A percentile compares a stretch with the other conserved stretches of the same genome.
Conservation (phyloP, 2,329 filamentous ascomycete genomes). For the Fusarium sterilihyphosum region DNA sequence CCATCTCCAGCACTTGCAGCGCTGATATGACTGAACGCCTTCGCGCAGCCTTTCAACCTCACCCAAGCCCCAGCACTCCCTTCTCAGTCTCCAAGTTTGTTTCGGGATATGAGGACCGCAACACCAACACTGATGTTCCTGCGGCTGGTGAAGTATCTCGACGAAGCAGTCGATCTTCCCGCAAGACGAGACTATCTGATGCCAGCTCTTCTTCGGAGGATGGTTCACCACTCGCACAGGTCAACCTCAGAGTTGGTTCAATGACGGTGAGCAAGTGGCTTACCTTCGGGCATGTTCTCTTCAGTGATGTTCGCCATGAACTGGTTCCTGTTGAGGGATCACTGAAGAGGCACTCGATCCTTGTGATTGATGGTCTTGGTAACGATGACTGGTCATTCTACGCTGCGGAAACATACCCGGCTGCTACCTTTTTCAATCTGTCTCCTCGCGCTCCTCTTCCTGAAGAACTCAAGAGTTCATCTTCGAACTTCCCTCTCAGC, state of each 20-base stretch:
- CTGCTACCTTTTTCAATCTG: slow-evolving; percentile 80
- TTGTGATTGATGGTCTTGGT: slow-evolving; percentile 86
- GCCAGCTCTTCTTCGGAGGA: slow-evolving; percentile 63
- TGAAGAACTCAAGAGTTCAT: slow-evolving; percentile 53
- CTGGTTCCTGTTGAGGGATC: slow-evolving; percentile 58
- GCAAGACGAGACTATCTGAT: slow-evolving; percentile 53
- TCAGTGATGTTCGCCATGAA: slow-evolving; percentile 81
- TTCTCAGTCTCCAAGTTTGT: slow-evolving; percentile 55
- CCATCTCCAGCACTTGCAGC: slow-evolving; percentile 63
- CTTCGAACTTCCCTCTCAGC: slow-evolving; percentile 62
- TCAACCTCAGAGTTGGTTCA: slow-evolving; percentile 81
- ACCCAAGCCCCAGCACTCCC: slow-evolving; percentile 54
- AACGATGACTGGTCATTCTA: slow-evolving; percentile 91
- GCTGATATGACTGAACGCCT: slow-evolving; percentile 65
- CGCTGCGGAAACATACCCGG: slow-evolving; percentile 81
- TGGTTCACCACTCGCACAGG: slow-evolving; percentile 72
- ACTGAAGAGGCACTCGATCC: slow-evolving; percentile 66
- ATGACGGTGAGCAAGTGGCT: slow-evolving; percentile 91
- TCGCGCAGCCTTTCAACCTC: slow-evolving; percentile 58
- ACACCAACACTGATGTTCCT: slow-evolving; percentile 16
- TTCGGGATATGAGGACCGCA: slow-evolving; percentile 42
- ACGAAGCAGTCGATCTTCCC: slow-evolving; percentile 46
- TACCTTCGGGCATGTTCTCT: slow-evolving; percentile 83
- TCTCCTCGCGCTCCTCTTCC: slow-evolving; percentile 66
- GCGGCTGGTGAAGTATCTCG: slow-evolving; percentile 46